Evolutionary conservation across 2,329 filamentous ascomycete genomes (phyloP), one percentile per base, ranked within the genome.

Genomic region (Cercospora sp.): DNA sequence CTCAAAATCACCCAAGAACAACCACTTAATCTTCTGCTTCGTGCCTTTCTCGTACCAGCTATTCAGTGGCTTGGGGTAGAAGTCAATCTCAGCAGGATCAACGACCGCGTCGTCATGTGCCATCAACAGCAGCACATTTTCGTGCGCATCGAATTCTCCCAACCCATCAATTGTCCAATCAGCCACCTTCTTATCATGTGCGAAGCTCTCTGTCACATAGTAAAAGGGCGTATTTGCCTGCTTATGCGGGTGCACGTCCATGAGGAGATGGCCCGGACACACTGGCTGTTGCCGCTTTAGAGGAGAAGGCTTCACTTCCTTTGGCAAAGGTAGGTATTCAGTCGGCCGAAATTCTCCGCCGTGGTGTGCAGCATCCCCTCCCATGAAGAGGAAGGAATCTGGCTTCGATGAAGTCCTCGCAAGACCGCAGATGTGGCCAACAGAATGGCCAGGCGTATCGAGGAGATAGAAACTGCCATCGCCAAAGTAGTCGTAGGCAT

Each of bases 381-480:
- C 84, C 77, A 86, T 82, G 70, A 85, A 79, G 30, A 85, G 79
- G 72, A 85, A 86, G 0, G 79, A 80, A 18, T 78, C 75, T 1
- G 74, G 75, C 10, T 67, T 68, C 2, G 73, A 71, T 3, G 76
- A 72, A 0, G 80, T 82, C 7, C 85, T 78, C 1, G 83, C 85
- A 0, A 87, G 78, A 3, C 79, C 85, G 66, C 80, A 82, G n/a
- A 85, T 76, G 71, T 86, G 84, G 1, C 83, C 84, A 10, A 84
- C 75, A 0, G 82, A 80, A 71, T 87, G 85, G 1, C 86, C 86
- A 0, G 85, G 85, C 3, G 82, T 81, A 69, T 85, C 78, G 30
- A 88, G 78, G 1, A 88, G 78, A 72, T 87, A 87, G 70, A 89
- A 86, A 23, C 78, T 82, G 0, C 85, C 86, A 72, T 88, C 86